These are phyloP conservation scores for Saprolegnia parasitica DNA, from an alignment of 352 stramenopile species.

Conservation along the genomic window DNA sequence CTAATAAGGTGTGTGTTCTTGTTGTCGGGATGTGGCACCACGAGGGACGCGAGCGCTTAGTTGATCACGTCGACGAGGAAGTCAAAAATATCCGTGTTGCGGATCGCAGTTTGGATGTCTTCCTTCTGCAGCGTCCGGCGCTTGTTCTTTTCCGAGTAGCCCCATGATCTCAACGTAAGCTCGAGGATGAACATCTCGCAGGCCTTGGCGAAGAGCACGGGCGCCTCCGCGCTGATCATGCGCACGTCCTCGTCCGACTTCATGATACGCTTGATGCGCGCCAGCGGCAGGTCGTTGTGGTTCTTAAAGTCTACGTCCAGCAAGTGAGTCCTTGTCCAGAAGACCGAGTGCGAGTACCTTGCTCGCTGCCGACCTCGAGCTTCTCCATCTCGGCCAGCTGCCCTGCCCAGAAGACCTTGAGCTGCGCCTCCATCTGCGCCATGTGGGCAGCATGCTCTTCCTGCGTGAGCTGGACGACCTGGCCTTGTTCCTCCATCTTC, in stretches of 20 bases:
- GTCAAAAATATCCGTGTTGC: slow-evolving; percentile 99
- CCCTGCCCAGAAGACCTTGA: slow-evolving; percentile 91
- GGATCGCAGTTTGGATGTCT: slow-evolving; percentile 97
- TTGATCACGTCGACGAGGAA: slow-evolving; percentile 96
- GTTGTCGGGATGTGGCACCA: too few relatives aligned
- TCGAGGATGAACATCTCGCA: slow-evolving; percentile 99
- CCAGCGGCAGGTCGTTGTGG: slow-evolving; percentile 98
- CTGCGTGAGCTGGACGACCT: slow-evolving; percentile 82
- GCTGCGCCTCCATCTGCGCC: slow-evolving; percentile 83
- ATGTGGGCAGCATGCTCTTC: slow-evolving; percentile 81
- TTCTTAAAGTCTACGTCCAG: slow-evolving; percentile 95
- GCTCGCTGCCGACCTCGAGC: slow-evolving; percentile 89
- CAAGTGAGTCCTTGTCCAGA: background rate
- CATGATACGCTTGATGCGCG: slow-evolving; percentile 99
- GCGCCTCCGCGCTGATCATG: slow-evolving; percentile 98
- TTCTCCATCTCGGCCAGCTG: slow-evolving; percentile 90
- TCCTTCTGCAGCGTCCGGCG: slow-evolving; percentile 96
- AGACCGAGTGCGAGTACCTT: slow-evolving; percentile 52
- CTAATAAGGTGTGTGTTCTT: background rate
- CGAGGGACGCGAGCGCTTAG: slow-evolving; percentile 33
- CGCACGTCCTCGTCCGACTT: slow-evolving; percentile 97
- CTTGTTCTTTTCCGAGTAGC: slow-evolving; percentile 86
- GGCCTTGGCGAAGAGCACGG: slow-evolving; percentile 98
- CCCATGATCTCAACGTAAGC: slow-evolving; percentile 92
- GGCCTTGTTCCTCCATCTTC: slow-evolving; percentile 42